Conservation (phyloP, 495 filamentous ascomycete genomes). For the Xylaria curta region DNA sequence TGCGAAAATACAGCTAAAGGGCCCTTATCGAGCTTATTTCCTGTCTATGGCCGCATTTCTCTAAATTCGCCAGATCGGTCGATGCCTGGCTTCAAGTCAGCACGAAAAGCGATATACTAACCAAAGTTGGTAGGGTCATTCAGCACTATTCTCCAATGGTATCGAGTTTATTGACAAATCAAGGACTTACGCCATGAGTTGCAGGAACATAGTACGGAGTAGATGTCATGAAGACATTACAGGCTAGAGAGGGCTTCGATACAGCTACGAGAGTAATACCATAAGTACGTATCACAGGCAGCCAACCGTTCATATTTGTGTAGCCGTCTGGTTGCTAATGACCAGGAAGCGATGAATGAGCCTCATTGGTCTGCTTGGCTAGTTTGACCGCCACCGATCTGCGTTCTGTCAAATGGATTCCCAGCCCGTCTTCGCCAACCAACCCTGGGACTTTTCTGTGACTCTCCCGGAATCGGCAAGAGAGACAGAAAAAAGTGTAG, state of each 20-base stretch:
- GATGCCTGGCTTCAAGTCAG: neutral
- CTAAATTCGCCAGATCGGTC: neutral
- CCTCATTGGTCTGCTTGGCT: conserved; percentile 8
- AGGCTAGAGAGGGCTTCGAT: neutral
- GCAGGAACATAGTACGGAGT: too few relatives aligned
- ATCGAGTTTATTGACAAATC: neutral
- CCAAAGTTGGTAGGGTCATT: neutral
- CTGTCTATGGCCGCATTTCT: neutral
- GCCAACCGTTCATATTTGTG: neutral
- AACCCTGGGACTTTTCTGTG: neutral
- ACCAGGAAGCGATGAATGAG: conserved; percentile 5
- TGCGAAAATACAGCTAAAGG: neutral
- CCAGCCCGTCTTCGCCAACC: neutral
- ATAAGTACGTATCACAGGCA: neutral
- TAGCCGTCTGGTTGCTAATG: neutral
- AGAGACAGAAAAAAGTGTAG: neutral
- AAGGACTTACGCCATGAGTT: too few relatives aligned
- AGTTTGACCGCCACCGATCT: conserved; percentile 24
- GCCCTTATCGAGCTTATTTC: conserved; percentile 4
- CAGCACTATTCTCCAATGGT: neutral
- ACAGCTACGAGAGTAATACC: neutral
- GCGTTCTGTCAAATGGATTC: neutral
- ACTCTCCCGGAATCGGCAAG: conserved; percentile 4
- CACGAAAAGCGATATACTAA: neutral
- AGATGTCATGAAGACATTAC: neutral